Evolutionary conservation across 495 filamentous ascomycete species (phyloP), one percentile per base, ranked within the genome.

Genomic region (Tuber brumale): DNA sequence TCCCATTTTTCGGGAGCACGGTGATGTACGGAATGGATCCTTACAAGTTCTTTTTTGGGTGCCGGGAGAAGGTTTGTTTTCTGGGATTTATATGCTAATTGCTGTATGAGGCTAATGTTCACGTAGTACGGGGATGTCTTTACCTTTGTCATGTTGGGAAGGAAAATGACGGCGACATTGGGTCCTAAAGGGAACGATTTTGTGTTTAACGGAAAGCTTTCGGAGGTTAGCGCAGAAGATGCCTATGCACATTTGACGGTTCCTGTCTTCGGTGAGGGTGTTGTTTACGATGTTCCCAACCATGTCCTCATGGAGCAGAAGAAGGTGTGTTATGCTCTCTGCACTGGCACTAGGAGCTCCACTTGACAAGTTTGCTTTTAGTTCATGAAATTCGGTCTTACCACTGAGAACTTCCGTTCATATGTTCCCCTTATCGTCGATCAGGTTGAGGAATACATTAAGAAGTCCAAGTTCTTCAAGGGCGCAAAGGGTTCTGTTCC

Each of bases 211-310:
- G 93, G 91, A 79, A 95, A 94, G 83, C 86, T 92, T 70, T 90
- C 89, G 81, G 92, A 95, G 82, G 89, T 95, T 69, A 91, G 89
- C 81, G 92, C 93, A 19, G 93, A 95, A 83, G 92, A 95, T 48
- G 89, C 94, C 79, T 95, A 95, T 84, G 88, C 89, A 43, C 90
- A 91, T 69, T 86, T 96, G 70, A 96, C 93, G 8, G 94, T 91
- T 8, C 93, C 93, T 3, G 92, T 96, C 45, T 96, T 96, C 80
- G 93, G 93, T 75, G 89, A 89, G 66, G 92, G 93, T 84, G 92
- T 96, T 35, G 91, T 95, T 27, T 96, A 94, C 82, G 93, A 96
- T 84, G 94, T 92, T 83, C 92, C 93, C 42, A 95, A 95, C 81
- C 86, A 92, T 71, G 94, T 94, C 84, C 86, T 94, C 74, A 93